phyloP scores from a whole-genome alignment of 1,284 basidiomycete species.

The Ganoderma sinense region DNA sequence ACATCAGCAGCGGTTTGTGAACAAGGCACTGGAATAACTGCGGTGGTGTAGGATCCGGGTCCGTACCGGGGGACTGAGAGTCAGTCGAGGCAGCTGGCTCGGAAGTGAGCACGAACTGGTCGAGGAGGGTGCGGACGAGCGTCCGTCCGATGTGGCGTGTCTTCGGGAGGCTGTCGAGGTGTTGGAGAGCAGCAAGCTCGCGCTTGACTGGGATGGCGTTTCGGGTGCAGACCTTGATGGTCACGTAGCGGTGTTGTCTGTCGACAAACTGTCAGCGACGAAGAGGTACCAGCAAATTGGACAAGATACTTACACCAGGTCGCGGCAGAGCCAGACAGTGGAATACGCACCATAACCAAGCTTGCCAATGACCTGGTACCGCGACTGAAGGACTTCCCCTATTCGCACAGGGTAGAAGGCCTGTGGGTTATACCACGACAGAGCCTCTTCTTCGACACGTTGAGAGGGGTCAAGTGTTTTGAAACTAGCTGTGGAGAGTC shows the following conservation, averaged over 20 bases:
- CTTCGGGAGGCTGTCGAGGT: constrained; percentile 9
- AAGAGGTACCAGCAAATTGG: not conserved
- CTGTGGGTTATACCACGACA: constrained; percentile 10
- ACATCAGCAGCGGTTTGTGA: constrained; percentile 28
- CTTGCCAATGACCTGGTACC: constrained; percentile 3
- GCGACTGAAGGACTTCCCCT: constrained; percentile 4
- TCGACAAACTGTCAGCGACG: not conserved
- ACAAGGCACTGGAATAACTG: constrained; percentile 18
- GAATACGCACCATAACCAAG: not conserved
- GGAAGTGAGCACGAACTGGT: constrained; percentile 21
- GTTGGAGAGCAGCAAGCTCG: constrained; percentile 7
- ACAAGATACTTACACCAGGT: not conserved
- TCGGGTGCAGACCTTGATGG: constrained; percentile 13
- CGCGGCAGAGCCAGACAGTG: constrained; percentile 3
- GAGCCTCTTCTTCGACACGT: constrained; percentile 11
- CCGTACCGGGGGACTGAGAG: not conserved
- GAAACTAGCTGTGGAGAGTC: constrained; percentile 3
- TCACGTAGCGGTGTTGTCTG: constrained; percentile 10
- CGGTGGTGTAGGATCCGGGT: constrained; percentile 7
- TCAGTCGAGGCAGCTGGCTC: not conserved
- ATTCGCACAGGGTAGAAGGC: constrained; percentile 14
- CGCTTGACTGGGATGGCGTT: constrained; percentile 7
- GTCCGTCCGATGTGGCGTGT: constrained; percentile 4
- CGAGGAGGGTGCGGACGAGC: constrained; percentile 24
- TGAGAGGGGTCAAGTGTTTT: not conserved